A percentile compares a stretch with the other conserved stretches of the same genome.
phyloP scores from a whole-genome alignment of 352 stramenopile genomes.

The Phytopythium ostracodes region DNA sequence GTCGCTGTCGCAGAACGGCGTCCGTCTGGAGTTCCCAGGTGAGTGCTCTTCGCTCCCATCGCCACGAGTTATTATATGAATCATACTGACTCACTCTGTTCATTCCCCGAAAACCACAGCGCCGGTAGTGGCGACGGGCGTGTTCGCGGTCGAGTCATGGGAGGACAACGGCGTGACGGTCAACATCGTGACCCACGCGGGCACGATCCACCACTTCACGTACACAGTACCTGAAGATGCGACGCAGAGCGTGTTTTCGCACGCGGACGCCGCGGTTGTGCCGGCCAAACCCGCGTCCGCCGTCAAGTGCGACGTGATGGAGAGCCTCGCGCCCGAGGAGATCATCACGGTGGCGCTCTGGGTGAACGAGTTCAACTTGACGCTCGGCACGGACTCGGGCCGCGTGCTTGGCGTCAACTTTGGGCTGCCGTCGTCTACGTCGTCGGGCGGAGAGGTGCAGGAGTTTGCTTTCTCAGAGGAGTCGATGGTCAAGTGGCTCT shows the following conservation, averaged over 20 bases:
- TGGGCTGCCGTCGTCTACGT: constrained; percentile 33
- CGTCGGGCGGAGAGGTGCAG: constrained; percentile 29
- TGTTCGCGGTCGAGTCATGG: constrained; percentile 63
- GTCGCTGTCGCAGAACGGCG: constrained; percentile 46
- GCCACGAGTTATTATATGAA: neutral
- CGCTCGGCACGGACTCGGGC: constrained; percentile 55
- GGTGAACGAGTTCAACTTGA: constrained; percentile 77
- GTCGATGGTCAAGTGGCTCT: constrained; percentile 66
- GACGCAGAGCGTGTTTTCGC: constrained; percentile 51
- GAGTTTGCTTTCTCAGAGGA: constrained; percentile 71
- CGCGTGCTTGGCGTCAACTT: constrained; percentile 72
- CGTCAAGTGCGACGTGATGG: constrained; percentile 38
- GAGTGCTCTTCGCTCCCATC: neutral
- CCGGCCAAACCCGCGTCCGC: constrained; percentile 31
- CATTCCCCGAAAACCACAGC: constrained; percentile 13
- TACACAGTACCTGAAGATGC: constrained; percentile 34
- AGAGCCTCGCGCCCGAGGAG: constrained; percentile 44
- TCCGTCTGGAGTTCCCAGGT: constrained; percentile 54
- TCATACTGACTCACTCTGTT: neutral
- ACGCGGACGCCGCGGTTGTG: constrained; percentile 36
- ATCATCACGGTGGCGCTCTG: constrained; percentile 60
- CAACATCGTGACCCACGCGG: constrained; percentile 62
- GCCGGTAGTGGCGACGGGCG: constrained; percentile 48
- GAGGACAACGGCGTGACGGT: constrained; percentile 48
- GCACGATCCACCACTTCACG: constrained; percentile 62